Base-by-base conservation (phyloP, 371 early-diverging fungal species). In the Circinella umbellata region DNA sequence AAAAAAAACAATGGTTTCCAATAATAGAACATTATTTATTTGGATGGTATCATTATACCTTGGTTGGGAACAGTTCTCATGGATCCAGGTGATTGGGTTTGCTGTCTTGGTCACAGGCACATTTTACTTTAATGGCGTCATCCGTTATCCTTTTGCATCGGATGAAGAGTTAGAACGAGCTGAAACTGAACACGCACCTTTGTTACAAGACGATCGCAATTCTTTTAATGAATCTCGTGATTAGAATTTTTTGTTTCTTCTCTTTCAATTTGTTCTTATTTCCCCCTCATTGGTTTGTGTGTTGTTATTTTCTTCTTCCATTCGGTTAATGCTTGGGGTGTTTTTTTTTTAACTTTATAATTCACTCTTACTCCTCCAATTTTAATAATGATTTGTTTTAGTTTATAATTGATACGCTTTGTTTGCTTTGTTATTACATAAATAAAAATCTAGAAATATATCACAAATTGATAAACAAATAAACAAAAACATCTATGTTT, bases 41-140 rank as follows among this genome's bases (percentile, higher is more conserved):
- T 98, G 98, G 98, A 90, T 93, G 85, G 88, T 93, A 53, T 92
- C 92, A 18, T 74, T 97, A 60, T 89, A 83, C 15, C 87, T 98
- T 59, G 96, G 96, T 20, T 98, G 98, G 98, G 98, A 98, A 79
- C 79, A 80, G 2, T 98, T 98, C 77, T 88, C 90, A 71, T 91
- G 89, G 86, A 76, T 97, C 66, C 98, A 98, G 79, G 96, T 97
- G 37, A 47, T 91, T 73, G 91, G 90, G 67, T 96, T 98, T 79
- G 73, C 84, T 46, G 78, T 95, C 35, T 87, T 96, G 75, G 91
- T 96, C 20, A 91, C 91, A 69, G 97, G 97, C 59, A 97, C 97
- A 5, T 95, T 96, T 73, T 80, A 93, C 64, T 97, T 95, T 81
- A 97, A 97, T 73, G 94, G 93, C 48, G 94, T 95, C 13, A 73